These are phyloP conservation scores for Apophysomyces ossiformis DNA, from an alignment of 371 early-diverging fungal species.

Conservation along the genomic window DNA sequence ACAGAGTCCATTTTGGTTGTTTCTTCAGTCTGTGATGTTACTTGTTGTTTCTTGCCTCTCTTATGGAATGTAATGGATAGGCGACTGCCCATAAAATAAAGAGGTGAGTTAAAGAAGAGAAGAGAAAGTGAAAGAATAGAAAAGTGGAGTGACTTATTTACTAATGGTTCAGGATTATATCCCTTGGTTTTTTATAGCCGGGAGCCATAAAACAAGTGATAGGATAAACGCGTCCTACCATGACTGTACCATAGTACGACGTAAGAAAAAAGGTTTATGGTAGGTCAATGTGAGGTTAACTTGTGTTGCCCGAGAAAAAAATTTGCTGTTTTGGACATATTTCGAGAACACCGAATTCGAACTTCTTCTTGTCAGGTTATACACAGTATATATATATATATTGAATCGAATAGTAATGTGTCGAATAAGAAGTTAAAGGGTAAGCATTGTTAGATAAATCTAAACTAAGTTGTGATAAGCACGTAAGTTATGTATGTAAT, in stretches of 20 bases:
- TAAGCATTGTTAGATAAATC: no score
- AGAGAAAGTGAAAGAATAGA: background rate
- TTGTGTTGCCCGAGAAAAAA: background rate
- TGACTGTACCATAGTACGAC: background rate
- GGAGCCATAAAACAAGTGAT: background rate
- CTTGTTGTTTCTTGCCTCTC: background rate
- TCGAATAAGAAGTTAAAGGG: no score
- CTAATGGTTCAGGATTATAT: no score
- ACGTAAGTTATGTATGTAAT: no score
- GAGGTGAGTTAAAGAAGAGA: background rate
- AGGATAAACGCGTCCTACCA: background rate
- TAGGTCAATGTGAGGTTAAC: background rate
- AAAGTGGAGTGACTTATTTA: no score
- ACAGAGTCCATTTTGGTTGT: background rate
- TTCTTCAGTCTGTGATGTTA: background rate
- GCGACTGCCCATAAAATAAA: background rate
- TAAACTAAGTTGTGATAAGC: no score
- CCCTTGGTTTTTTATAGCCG: no score
- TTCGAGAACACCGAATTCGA: no score
- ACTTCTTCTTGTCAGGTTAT: no score
- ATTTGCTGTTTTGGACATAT: no score
- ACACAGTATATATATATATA: no score
- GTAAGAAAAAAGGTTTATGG: background rate
- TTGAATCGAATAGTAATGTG: no score
- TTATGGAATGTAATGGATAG: background rate